Base-by-base conservation (phyloP, 345 rosid species). In the Brassica carinata region DNA sequence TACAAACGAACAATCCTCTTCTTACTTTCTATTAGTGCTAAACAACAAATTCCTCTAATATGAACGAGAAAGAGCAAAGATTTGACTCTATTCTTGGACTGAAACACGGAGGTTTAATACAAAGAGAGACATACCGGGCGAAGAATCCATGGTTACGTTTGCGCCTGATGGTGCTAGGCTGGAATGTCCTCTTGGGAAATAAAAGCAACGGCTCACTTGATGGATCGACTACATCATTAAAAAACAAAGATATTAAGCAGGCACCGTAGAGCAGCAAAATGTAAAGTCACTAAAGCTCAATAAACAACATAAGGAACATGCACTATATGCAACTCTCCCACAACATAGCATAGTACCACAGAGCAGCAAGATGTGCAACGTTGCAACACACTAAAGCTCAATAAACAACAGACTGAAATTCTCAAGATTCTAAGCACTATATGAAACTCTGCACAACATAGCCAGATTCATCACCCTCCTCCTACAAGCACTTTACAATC, bases 141-240 rank as follows among this genome's bases (percentile, higher is more conserved):
- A 93, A 93, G 86, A 82, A 96, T 15, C 99, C 98, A 80, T 90
- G 97, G 64, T 82, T 96, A 59, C 99, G 86, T 85, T 96, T 93
- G 57, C 98, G 93, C 79, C 86, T 89, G 67, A 96, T 82, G 76
- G 82, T 76, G 81, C 98, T 96, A 64, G 99, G 98, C 74, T 96
- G 98, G 88, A 77, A 93, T 55, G 97, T 93, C 85, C 98, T 83
- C 72, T 95, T 95, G 2, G 97, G 87, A 73, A 86, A 82, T 53
- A 88, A 82, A 48, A 93, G 88, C 90, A 93, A 84, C 5, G 98
- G 93, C 81, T 88, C 99, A 74, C 33, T 78, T 3, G 94, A 83
- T 29, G 93, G 89, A 85, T 89, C 87, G 1, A 87, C 96, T 91
- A 84, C 83, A 84, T 14, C 63, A 72, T 78, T 74, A 77, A 77